Conservation (phyloP, 805 yeast genomes). For the Yamadazyma kitorensis region DNA sequence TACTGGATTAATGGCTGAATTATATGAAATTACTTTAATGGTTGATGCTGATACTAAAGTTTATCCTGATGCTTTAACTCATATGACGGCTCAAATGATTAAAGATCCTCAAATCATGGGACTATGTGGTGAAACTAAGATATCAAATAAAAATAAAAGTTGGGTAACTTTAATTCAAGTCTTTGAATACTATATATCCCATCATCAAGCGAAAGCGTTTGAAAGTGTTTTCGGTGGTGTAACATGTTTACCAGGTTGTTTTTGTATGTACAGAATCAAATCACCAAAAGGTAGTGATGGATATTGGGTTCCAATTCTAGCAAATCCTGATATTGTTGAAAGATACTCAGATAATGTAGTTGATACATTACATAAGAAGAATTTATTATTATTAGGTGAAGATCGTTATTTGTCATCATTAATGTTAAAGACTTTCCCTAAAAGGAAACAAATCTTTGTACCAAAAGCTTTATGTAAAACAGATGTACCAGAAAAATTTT, state of each 20-base stretch:
- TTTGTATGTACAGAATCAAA: conserved; percentile 87
- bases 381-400: conserved; percentile 81
- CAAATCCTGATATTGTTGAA: conserved; percentile 92
- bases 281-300: conserved; percentile 71
- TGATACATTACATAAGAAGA: conserved; percentile 82
- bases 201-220: conserved; percentile 91
- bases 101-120: conserved; percentile 88
- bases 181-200: conserved; percentile 89
- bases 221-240: conserved; percentile 95
- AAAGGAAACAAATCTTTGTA: conserved; percentile 79
- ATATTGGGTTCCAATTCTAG: conserved; percentile 89
- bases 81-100: conserved; percentile 87
- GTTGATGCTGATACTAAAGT: conserved; percentile 94
- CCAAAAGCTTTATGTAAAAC: conserved; percentile 93
- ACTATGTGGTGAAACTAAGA: conserved; percentile 91
- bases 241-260: conserved; percentile 94
- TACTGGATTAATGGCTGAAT: conserved; percentile 81
- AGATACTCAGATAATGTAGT: conserved; percentile 84
- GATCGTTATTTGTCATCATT: conserved; percentile 83
- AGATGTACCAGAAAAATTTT: conserved; percentile 78
- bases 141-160: conserved; percentile 73
- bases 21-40: conserved; percentile 81
- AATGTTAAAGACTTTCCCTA: conserved; percentile 87
- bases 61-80: conserved; percentile 82
- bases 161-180: conserved; percentile 96